Percentiles rank a stretch among this genome's conserved stretches.
These are phyloP conservation scores for Blastocystis sp. DNA, from an alignment of 352 stramenopile species.

Conservation along the genomic window DNA sequence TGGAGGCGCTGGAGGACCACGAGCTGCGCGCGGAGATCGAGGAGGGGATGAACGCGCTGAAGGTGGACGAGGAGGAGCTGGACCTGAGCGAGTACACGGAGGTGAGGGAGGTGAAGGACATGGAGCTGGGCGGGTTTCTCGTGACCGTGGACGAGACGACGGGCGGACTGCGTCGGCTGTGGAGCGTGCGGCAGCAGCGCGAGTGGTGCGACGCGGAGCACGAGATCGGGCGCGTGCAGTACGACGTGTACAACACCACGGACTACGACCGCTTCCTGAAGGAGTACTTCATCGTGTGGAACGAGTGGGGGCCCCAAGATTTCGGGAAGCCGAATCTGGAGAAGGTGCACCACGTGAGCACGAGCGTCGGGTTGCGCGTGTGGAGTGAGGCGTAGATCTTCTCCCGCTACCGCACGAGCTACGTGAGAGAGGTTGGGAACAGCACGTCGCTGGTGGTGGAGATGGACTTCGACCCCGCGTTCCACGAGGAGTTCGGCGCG, in stretches of 20 bases:
- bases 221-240: constrained; percentile 11
- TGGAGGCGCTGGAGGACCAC: constrained; percentile 46
- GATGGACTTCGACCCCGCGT: constrained; percentile 17
- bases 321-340: constrained; percentile 71
- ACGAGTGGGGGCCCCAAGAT: constrained; percentile 72
- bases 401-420: neutral
- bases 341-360: constrained; percentile 18
- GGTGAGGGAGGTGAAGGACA: neutral
- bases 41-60: neutral
- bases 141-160: constrained; percentile 8
- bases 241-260: constrained; percentile 59
- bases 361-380: neutral
- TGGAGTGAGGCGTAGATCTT: constrained; percentile 3
- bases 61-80: neutral
- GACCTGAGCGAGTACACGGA: constrained; percentile 16
- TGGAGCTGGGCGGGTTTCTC: constrained; percentile 8
- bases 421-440: neutral
- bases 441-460: constrained; percentile 6
- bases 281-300: constrained; percentile 74
- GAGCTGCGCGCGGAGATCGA: constrained; percentile 27
- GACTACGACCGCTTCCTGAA: constrained; percentile 68
- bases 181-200: neutral
- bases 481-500: constrained; percentile 39
- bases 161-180: constrained; percentile 27
- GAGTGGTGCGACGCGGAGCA: constrained; percentile 67